These are phyloP conservation scores for Phylloporus scabripes DNA, from an alignment of 768 basidiomycete species.

Conservation along the genomic window DNA sequence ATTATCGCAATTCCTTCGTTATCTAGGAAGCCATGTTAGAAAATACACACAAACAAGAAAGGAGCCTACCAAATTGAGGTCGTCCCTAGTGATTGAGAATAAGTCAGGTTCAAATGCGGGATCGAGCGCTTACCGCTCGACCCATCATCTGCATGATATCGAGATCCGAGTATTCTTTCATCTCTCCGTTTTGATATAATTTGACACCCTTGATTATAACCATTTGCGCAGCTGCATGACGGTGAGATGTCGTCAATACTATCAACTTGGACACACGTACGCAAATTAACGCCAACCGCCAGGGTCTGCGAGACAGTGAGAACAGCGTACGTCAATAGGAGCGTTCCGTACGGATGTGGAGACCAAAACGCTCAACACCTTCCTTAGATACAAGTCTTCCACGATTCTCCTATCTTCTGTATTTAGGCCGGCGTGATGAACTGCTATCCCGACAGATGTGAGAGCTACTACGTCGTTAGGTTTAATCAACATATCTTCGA, in stretches of 20 bases:
- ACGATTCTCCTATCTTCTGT: conserved; percentile 65
- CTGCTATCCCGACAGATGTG: conserved; percentile 70
- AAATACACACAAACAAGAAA: background rate
- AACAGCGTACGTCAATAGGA: background rate
- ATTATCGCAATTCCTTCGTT: conserved; percentile 81
- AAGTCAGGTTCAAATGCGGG: background rate
- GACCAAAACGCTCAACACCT: conserved; percentile 60
- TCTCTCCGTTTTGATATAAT: conserved; percentile 62
- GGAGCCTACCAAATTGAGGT: conserved; percentile 73
- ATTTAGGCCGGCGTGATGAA: conserved; percentile 87
- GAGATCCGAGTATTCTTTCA: conserved; percentile 82
- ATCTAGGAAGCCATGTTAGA: conserved; percentile 40
- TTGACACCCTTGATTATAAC: conserved; percentile 92
- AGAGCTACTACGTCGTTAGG: conserved; percentile 41
- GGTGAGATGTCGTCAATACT: background rate
- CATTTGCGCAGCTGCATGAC: conserved; percentile 71
- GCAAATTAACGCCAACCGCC: conserved; percentile 94
- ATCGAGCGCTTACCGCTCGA: conserved; percentile 57
- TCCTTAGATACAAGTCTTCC: conserved; percentile 69
- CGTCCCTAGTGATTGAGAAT: conserved; percentile 50
- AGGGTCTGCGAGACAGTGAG: conserved; percentile 58
- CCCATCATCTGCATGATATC: conserved; percentile 98
- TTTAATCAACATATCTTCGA: background rate
- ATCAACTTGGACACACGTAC: conserved; percentile 39
- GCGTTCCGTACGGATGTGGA: conserved; percentile 68